These are phyloP conservation scores for Boletus subcaerulescens DNA, from an alignment of 768 basidiomycete species.

Conservation along the genomic window DNA sequence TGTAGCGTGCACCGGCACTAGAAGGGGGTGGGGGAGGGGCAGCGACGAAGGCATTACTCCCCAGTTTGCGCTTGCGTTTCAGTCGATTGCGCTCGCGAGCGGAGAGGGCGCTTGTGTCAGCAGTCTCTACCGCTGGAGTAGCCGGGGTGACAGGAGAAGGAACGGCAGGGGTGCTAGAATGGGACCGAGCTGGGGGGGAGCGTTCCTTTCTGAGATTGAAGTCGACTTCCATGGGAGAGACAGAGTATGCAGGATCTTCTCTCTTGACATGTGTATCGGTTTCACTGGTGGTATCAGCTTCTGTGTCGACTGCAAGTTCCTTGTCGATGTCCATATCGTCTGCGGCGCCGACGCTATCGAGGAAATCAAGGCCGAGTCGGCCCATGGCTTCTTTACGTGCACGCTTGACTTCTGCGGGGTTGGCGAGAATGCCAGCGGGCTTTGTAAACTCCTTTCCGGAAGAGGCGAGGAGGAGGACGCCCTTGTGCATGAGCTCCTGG, in stretches of 20 bases:
- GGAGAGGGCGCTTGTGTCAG: slow-evolving; percentile 61
- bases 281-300: slow-evolving; percentile 45
- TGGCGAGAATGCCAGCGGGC: slow-evolving; percentile 68
- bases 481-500: slow-evolving; percentile 69
- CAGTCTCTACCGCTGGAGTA: slow-evolving; percentile 35
- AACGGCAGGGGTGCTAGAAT: slow-evolving; percentile 42
- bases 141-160: slow-evolving; percentile 48
- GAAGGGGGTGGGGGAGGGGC: slow-evolving; percentile 62
- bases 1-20: slow-evolving; percentile 58
- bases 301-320: slow-evolving; percentile 64
- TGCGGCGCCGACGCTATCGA: slow-evolving; percentile 63
- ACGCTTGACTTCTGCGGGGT: slow-evolving; percentile 76
- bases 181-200: slow-evolving; percentile 40
- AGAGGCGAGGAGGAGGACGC: slow-evolving; percentile 79
- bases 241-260: slow-evolving; percentile 35
- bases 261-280: slow-evolving; percentile 38
- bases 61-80: slow-evolving; percentile 91
- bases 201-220: slow-evolving; percentile 39
- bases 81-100: slow-evolving; percentile 91
- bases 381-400: slow-evolving; percentile 88
- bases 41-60: slow-evolving; percentile 78
- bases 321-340: slow-evolving; percentile 87
- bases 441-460: slow-evolving; percentile 91
- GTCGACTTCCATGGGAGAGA: slow-evolving; percentile 47
- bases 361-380: slow-evolving; percentile 82